Conservation (phyloP, 345 rosid genomes). For the Dipteronia sinensis region DNA sequence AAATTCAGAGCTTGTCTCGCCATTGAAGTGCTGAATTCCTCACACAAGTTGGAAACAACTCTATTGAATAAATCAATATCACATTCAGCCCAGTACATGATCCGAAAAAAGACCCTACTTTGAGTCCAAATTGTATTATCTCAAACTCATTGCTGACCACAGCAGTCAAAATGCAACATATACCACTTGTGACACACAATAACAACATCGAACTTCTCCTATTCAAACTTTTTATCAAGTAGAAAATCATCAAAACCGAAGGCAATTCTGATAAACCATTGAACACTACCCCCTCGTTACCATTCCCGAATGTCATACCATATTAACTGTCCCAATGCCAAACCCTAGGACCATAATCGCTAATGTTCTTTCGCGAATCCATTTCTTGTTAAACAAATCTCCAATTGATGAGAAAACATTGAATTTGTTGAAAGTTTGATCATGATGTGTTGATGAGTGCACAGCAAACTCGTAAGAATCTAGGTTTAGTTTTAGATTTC, state of each 20-base stretch:
- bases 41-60: slow-evolving; percentile 57
- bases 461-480: too few relatives aligned
- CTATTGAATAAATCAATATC: slow-evolving; percentile 42
- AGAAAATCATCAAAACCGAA: slow-evolving; percentile 33
- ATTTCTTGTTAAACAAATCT: slow-evolving; percentile 19
- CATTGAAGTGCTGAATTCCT: slow-evolving; percentile 48
- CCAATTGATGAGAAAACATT: slow-evolving; percentile 23
- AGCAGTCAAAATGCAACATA: slow-evolving; percentile 35
- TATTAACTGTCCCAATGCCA: slow-evolving; percentile 51
- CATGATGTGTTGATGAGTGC: too few relatives aligned
- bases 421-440: neutral
- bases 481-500: neutral
- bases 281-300: slow-evolving; percentile 40
- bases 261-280: slow-evolving; percentile 50
- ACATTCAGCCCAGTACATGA: slow-evolving; percentile 42
- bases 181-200: slow-evolving; percentile 37
- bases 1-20: slow-evolving; percentile 40
- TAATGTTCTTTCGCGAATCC: slow-evolving; percentile 24
- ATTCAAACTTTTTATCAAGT: slow-evolving; percentile 32
- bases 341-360: slow-evolving; percentile 37
- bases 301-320: slow-evolving; percentile 48
- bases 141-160: slow-evolving; percentile 10
- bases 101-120: slow-evolving; percentile 55
- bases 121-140: slow-evolving; percentile 34
- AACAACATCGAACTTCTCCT: slow-evolving; percentile 40